phyloP scores from a whole-genome alignment of 2,329 filamentous ascomycete species.

The Sclerotinia sclerotiorum region DNA sequence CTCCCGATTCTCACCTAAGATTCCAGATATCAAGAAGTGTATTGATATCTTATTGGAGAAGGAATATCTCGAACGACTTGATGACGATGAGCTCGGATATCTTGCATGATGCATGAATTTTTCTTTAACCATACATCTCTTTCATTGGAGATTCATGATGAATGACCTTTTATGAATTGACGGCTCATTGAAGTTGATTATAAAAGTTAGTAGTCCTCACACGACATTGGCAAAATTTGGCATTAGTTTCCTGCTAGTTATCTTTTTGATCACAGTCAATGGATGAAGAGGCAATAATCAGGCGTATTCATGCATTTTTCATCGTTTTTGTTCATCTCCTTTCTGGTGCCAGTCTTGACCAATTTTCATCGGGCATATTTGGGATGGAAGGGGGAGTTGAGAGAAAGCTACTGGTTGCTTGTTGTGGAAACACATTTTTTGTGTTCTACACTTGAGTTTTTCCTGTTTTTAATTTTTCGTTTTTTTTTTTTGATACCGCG shows the following conservation, averaged over 20 bases:
- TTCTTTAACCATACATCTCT: constrained; percentile 9
- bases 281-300: constrained; percentile 8
- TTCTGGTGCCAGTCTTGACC: constrained; percentile 14
- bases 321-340: constrained; percentile 10
- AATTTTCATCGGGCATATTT: constrained; percentile 3
- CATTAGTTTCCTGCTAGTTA: constrained; percentile 10
- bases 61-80: constrained; percentile 94
- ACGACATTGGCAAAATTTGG: constrained; percentile 10
- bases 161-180: constrained; percentile 21
- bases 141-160: constrained; percentile 4
- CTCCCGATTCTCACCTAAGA: constrained; percentile 86
- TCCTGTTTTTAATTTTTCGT: not conserved
- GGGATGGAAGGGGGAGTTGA: constrained; percentile 10
- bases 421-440: not conserved
- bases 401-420: constrained; percentile 7
- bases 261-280: constrained; percentile 8
- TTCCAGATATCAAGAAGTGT: constrained; percentile 98
- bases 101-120: constrained; percentile 65
- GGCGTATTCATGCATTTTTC: constrained; percentile 17
- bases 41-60: constrained; percentile 98
- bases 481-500: not conserved
- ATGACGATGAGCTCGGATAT: constrained; percentile 92
- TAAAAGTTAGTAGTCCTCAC: constrained; percentile 13
- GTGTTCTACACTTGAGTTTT: constrained; percentile 11
- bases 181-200: constrained; percentile 18